Percentiles rank a stretch among this genome's conserved stretches.
These are phyloP conservation scores for Paraleonurus japonicus DNA, from an alignment of 257 asterid species.

Conservation along the genomic window DNA sequence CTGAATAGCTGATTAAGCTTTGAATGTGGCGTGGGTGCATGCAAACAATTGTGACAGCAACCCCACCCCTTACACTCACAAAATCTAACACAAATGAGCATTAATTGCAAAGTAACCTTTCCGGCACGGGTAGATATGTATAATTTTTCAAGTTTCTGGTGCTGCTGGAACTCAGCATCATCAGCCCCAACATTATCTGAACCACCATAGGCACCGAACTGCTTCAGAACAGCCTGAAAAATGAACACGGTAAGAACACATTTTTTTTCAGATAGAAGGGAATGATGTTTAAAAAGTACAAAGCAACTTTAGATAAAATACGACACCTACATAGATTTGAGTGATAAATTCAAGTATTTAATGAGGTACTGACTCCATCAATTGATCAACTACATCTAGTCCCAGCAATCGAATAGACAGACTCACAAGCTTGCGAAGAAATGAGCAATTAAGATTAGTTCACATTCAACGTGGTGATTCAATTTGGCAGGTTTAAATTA, in stretches of 20 bases:
- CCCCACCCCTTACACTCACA: neutral
- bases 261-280: neutral
- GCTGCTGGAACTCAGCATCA: slow-evolving; percentile 88
- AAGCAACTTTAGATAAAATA: slow-evolving; percentile 3
- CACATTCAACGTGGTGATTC: slow-evolving; percentile 3
- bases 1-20: slow-evolving; percentile 1
- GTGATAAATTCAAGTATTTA: slow-evolving; percentile 12
- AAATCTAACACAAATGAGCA: slow-evolving; percentile 1
- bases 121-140: slow-evolving; percentile 98
- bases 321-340: neutral
- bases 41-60: neutral
- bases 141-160: slow-evolving; percentile 94
- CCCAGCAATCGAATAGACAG: slow-evolving; percentile 19
- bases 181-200: slow-evolving; percentile 69
- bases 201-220: slow-evolving; percentile 90
- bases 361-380: neutral
- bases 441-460: slow-evolving; percentile 5
- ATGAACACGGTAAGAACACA: slow-evolving; percentile 11
- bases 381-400: slow-evolving; percentile 7
- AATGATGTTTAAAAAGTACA: neutral
- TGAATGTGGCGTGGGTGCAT: neutral
- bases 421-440: neutral
- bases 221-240: slow-evolving; percentile 91
- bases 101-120: slow-evolving; percentile 49
- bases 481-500: neutral